These are phyloP conservation scores for Cryptococcus jaspeensis DNA, from an alignment of 1,284 basidiomycete genomes.

Conservation along the genomic window DNA sequence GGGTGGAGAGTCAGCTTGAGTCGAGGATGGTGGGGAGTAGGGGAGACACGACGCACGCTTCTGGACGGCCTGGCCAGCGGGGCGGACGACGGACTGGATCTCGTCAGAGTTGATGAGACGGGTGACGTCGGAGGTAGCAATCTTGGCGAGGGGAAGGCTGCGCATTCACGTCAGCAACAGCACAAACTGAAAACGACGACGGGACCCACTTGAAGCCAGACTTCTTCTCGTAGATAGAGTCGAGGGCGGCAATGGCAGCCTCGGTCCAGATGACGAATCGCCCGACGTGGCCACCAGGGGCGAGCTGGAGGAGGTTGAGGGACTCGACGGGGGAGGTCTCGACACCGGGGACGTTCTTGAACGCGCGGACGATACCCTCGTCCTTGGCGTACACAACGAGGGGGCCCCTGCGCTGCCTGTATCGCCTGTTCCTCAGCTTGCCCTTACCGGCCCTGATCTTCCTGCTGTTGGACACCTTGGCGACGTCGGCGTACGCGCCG, in stretches of 20 bases:
- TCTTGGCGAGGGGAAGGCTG: constrained; percentile 91
- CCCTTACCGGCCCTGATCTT: constrained; percentile 97
- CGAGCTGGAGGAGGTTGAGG: constrained; percentile 97
- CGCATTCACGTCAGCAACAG: not conserved
- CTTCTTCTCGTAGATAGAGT: constrained; percentile 94
- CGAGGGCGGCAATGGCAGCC: constrained; percentile 86
- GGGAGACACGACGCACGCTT: constrained; percentile 46
- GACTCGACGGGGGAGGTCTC: constrained; percentile 93
- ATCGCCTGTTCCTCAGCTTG: constrained; percentile 94
- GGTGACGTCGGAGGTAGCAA: constrained; percentile 94
- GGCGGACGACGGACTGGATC: constrained; percentile 92
- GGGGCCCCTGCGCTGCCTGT: constrained; percentile 96
- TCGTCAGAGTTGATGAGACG: constrained; percentile 98
- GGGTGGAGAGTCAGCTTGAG: not conserved
- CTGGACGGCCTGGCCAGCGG: constrained; percentile 58
- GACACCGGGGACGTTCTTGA: constrained; percentile 98
- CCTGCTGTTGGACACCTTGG: constrained; percentile 96
- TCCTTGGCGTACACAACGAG: constrained; percentile 98
- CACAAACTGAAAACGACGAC: not conserved
- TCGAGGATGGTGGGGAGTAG: not conserved
- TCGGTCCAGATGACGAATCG: constrained; percentile 99
- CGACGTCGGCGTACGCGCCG: constrained; percentile 88
- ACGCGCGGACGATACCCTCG: constrained; percentile 95
- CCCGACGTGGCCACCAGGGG: constrained; percentile 98
- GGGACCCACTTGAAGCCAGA: constrained; percentile 78